A percentile compares a stretch with the other conserved stretches of the same genome.
These are phyloP conservation scores for Plasmodium vinckei DNA, from an alignment of 169 alveolate genomes.

Conservation along the genomic window DNA sequence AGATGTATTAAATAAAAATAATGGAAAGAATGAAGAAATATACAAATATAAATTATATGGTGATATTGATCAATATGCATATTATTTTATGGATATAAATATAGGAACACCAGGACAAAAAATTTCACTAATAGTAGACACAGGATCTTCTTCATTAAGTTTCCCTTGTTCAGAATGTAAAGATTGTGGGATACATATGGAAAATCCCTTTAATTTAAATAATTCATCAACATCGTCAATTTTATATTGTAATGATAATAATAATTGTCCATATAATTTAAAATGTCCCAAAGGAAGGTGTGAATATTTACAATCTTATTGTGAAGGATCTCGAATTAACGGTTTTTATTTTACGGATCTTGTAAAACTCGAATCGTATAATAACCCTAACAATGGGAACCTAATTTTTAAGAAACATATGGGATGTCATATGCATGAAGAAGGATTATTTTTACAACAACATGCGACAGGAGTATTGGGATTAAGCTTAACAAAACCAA, in stretches of 20 bases:
- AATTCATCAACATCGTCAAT: slow-evolving; percentile 76
- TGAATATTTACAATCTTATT: slow-evolving; percentile 77
- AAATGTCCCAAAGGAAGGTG: slow-evolving; percentile 72
- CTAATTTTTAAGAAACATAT: slow-evolving; percentile 37
- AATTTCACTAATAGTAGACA: slow-evolving; percentile 82
- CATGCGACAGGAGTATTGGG: slow-evolving; percentile 86
- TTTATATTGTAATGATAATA: slow-evolving; percentile 53
- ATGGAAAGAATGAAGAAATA: neutral
- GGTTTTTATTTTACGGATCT: slow-evolving; percentile 80
- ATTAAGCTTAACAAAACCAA: slow-evolving; percentile 71
- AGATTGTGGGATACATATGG: slow-evolving; percentile 82
- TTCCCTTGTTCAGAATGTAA: slow-evolving; percentile 77
- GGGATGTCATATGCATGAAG: slow-evolving; percentile 80
- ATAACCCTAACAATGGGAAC: slow-evolving; percentile 1
- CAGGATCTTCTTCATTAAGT: slow-evolving; percentile 82
- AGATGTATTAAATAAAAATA: neutral
- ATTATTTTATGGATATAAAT: slow-evolving; percentile 77
- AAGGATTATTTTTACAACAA: slow-evolving; percentile 77
- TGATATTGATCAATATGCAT: slow-evolving; percentile 83
- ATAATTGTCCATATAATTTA: slow-evolving; percentile 65
- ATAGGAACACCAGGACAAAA: slow-evolving; percentile 82
- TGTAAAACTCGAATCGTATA: slow-evolving; percentile 50
- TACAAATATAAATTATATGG: slow-evolving; percentile 79
- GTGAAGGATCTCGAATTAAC: slow-evolving; percentile 79
- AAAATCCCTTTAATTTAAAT: slow-evolving; percentile 63